Base-by-base conservation (phyloP, 768 basidiomycete genomes). In the Solioccasus polychromus region DNA sequence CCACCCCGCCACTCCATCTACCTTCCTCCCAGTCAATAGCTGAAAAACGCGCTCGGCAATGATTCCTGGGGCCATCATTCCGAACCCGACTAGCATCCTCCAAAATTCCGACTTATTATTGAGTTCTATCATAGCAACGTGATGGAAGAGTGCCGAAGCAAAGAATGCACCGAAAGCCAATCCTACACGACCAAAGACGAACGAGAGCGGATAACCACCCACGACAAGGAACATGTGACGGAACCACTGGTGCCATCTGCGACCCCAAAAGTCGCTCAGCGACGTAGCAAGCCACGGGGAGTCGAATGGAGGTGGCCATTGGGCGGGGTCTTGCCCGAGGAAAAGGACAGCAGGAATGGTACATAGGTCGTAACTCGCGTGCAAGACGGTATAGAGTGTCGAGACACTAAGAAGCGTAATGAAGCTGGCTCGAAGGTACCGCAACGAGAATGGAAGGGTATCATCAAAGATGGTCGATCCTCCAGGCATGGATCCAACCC, bases 101-200 rank as follows among this genome's bases (percentile, higher is more conserved):
- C 36, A 39, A 17, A 74, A 68, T 25, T 81, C 78, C 1, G 70
- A 65, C n/a, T 76, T 75, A 10, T 66, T 61, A 2, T 76, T 76
- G 71, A 82, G 71, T 3, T 74, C 74, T 75, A 76, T 79, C 31
- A 78, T 40, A 10, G 74, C 76, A 9, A 74, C 36, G 47, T 77
- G 68, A 48, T 87, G 85, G 10, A 83, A 56, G 3, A 80, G 36
- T 6, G 70, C 82, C 1, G 83, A 85, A 6, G 74, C 57, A 9
- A 76, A 45, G 59, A 84, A 86, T 6, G 72, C 72, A 8, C 80
- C 80, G 2, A 84, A 41, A 6, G 83, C 64, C 6, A 65, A 67
- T 2, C 76, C 79, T 1, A 57, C 44, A 8, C 74, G 71, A 4
- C 82, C 81, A 19, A 75, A 58, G 9, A 80, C 35, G 31, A 59